Percentiles rank a stretch among this genome's conserved stretches.
phyloP scores from a whole-genome alignment of 176 grass and related monocot species.

The Triticum turgidum region DNA sequence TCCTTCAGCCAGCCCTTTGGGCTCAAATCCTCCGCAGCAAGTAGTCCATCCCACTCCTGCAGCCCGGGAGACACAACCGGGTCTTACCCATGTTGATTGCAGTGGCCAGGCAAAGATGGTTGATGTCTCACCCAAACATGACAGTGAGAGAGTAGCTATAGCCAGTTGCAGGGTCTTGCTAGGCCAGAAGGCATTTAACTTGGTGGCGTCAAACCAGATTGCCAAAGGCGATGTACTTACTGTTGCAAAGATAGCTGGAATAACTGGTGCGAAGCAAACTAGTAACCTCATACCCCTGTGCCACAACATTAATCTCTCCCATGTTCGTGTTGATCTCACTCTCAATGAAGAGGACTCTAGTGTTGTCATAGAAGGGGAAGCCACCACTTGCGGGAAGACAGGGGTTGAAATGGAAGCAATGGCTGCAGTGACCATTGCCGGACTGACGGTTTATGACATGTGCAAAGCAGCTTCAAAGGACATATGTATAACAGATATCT shows the following conservation, averaged over 20 bases:
- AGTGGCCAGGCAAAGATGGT: constrained; percentile 85
- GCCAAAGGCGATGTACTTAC: constrained; percentile 92
- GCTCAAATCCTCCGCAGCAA: constrained; percentile 50
- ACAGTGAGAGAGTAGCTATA: constrained; percentile 70
- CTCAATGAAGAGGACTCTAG: constrained; percentile 85
- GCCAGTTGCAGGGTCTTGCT: constrained; percentile 81
- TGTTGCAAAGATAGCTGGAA: constrained; percentile 95
- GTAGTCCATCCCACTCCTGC: not conserved
- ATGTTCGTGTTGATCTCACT: constrained; percentile 82
- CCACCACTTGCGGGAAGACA: constrained; percentile 58
- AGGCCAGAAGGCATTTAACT: constrained; percentile 63
- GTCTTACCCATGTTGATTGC: constrained; percentile 68
- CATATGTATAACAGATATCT: constrained; percentile 74
- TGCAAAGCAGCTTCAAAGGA: constrained; percentile 96
- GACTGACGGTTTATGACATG: constrained; percentile 93
- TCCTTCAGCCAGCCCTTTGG: constrained; percentile 59
- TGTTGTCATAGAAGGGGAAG: constrained; percentile 83
- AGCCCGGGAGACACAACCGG: constrained; percentile 14
- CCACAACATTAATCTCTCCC: constrained; percentile 78
- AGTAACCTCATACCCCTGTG: constrained; percentile 79
- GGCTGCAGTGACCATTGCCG: constrained; percentile 75
- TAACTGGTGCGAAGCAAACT: constrained; percentile 93
- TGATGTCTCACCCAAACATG: constrained; percentile 76
- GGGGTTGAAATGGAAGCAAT: constrained; percentile 98
- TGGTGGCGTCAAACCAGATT: constrained; percentile 92